Conservation (phyloP, 345 rosid species). For the Moricandia arvensis region DNA sequence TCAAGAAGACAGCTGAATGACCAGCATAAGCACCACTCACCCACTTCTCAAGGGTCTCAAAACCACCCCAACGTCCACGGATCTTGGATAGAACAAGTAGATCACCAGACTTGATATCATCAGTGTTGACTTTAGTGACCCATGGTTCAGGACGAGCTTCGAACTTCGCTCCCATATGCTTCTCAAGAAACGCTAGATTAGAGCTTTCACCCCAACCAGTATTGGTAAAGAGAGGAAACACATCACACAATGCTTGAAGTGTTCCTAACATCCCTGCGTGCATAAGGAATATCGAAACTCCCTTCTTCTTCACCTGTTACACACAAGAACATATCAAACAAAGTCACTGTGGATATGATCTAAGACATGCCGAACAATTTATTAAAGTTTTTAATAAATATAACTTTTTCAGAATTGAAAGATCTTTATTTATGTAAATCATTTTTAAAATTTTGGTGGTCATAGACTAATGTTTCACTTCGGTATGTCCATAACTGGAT, state of each 20-base stretch:
- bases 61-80: constrained; percentile 95
- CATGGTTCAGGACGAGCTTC: constrained; percentile 78
- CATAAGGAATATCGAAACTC: constrained; percentile 94
- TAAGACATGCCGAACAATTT: too few species aligned
- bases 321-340: constrained; percentile 29
- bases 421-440: too few species aligned
- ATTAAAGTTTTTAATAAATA: too few species aligned
- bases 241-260: constrained; percentile 91
- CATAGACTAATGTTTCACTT: too few species aligned
- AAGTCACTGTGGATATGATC: too few species aligned
- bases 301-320: constrained; percentile 77
- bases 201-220: constrained; percentile 92
- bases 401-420: too few species aligned
- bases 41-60: constrained; percentile 98
- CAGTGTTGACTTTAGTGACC: constrained; percentile 63
- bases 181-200: constrained; percentile 77
- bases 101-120: constrained; percentile 86
- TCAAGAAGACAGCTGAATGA: constrained; percentile 78
- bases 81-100: constrained; percentile 83
- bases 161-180: constrained; percentile 88
- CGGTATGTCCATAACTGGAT: too few species aligned
- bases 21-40: constrained; percentile 98
- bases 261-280: constrained; percentile 98
- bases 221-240: constrained; percentile 93
- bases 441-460: too few species aligned